A percentile compares a stretch with the other conserved stretches of the same genome.
Conservation (phyloP, 164 flowering plant species). For the Paratinospora sagittata region DNA sequence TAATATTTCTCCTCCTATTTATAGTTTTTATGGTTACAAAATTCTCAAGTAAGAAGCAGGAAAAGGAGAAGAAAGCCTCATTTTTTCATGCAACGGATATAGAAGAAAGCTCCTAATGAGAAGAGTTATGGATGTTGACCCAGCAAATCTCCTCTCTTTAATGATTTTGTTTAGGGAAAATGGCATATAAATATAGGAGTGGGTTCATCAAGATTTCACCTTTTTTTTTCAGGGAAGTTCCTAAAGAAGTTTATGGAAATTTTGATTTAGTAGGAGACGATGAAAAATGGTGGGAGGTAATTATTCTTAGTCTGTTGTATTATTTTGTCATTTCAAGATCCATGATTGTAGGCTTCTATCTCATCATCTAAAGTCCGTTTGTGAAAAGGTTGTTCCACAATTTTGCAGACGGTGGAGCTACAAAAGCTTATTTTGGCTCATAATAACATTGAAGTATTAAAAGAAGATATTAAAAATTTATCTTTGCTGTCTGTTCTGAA, state of each 20-base stretch:
- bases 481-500: conserved; percentile 56
- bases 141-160: no score
- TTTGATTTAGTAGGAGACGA: conserved; percentile 65
- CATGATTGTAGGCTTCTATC: no score
- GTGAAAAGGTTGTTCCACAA: conserved; percentile 1
- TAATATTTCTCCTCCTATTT: no score
- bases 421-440: conserved; percentile 93
- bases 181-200: no score
- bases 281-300: conserved; percentile 99
- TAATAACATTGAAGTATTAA: conserved; percentile 62
- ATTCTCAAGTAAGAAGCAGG: no score
- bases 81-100: no score
- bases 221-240: conserved; percentile 60
- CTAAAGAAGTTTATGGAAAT: conserved; percentile 66
- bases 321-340: neutral
- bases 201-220: neutral
- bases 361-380: neutral
- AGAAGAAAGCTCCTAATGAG: no score
- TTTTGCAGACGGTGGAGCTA: conserved; percentile 69
- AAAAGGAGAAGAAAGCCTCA: no score
- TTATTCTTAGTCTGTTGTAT: neutral
- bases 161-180: no score
- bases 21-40: no score
- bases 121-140: no score
- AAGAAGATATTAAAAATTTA: conserved; percentile 72